A percentile compares a stretch with the other conserved stretches of the same genome.
Evolutionary conservation across 1,284 basidiomycete species (phyloP).

Genomic region (Hymenochaete sp.): DNA sequence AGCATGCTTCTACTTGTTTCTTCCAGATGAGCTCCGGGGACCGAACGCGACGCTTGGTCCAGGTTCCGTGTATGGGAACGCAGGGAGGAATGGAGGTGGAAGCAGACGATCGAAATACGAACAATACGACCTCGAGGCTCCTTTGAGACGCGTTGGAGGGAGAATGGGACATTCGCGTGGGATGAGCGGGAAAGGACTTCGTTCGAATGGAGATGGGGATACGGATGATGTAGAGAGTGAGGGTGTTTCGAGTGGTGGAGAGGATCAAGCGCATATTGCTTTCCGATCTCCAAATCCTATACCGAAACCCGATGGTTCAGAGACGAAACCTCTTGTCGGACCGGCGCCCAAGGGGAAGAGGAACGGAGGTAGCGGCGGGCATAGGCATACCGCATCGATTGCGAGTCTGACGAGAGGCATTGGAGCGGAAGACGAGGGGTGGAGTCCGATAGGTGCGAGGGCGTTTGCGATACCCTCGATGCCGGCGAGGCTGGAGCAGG

Average conservation of each 20-base stretch:
- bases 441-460: conserved; percentile 54
- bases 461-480: conserved; percentile 30
- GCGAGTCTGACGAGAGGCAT: conserved; percentile 70
- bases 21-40: conserved; percentile 72
- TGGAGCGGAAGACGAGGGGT: conserved; percentile 60
- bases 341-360: conserved; percentile 18
- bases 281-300: conserved; percentile 50
- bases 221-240: conserved; percentile 38
- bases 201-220: conserved; percentile 27
- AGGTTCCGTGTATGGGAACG: conserved; percentile 25
- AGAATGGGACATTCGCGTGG: conserved; percentile 18
- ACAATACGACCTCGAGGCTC: conserved; percentile 58
- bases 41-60: conserved; percentile 44
- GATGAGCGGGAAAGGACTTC: conserved; percentile 28
- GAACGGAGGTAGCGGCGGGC: conserved; percentile 35
- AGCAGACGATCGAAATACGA: conserved; percentile 52
- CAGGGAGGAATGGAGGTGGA: background rate
- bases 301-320: conserved; percentile 29
- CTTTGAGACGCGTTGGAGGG: conserved; percentile 23
- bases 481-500: conserved; percentile 18
- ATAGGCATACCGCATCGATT: conserved; percentile 72
- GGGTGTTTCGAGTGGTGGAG: conserved; percentile 42
- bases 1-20: conserved; percentile 80
- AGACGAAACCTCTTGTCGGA: conserved; percentile 29
- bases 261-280: conserved; percentile 52